Base-by-base conservation (phyloP, 768 basidiomycete genomes). In the Rhizopogon salebrosus region DNA sequence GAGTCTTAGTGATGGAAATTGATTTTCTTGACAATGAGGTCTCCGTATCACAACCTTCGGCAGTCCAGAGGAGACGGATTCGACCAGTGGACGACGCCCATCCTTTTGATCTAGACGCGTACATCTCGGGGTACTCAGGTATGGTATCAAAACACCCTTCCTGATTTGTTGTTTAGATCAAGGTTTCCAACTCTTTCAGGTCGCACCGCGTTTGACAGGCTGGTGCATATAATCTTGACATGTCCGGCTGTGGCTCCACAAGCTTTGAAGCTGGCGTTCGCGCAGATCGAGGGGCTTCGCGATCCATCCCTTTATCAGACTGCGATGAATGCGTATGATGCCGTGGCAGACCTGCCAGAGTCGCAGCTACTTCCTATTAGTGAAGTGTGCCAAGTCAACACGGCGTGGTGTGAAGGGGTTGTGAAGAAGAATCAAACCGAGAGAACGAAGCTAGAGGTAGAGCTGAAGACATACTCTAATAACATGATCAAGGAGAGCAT, bases 401-500 rank as follows among this genome's bases (percentile, higher is more conserved):
- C 76, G 51, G 75, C 72, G 10, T 97, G 92, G 94, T 69, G 83
- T 16, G 89, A 94, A 39, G 81, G 85, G 59, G 78, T 72, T 26
- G 72, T 74, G 39, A 74, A 79, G 55, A 82, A 78, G 68, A 92
- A 89, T 61, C 72, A 76, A 56, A 79, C 80, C n/a, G 92, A 95
- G 64, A 76, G 75, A 54, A 80, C 79, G n/a, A 91, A 87, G 66
- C 73, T 97, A 53, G 95, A 97, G 72, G 87, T 94, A 5, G 95
- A 98, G 67, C 75, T 98, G 64, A 95, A 93, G 80, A 91, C 88
- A 10, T 98, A 98, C 64, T 79, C 85, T 58, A 94, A 90, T 61
- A 98, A 97, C 67, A 87, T 98, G 85, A 97, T 98, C 76, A 98
- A 97, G 71, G 95, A 98, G 78, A 94, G 91, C 77, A 95, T 97